These are phyloP conservation scores for Pilaira anomala DNA, from an alignment of 192 early-diverging fungal species.

Conservation along the genomic window DNA sequence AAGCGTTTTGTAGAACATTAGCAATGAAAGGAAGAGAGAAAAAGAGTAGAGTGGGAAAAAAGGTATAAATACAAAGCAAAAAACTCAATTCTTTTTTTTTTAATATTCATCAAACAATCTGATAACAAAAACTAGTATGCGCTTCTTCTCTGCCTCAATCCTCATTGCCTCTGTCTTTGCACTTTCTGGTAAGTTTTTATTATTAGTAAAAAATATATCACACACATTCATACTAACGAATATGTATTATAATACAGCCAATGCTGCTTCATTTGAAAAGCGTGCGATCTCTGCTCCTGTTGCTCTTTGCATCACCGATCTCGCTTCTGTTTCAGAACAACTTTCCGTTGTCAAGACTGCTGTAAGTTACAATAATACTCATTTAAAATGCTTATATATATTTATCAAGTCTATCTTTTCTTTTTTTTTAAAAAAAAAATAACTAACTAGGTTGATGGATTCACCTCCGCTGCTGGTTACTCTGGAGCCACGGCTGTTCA, in stretches of 20 bases:
- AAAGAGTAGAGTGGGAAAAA: too few species aligned
- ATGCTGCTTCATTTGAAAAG: conserved; percentile 3
- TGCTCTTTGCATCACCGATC: neutral
- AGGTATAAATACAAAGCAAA: too few species aligned
- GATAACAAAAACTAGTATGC: neutral
- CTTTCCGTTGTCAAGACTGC: neutral
- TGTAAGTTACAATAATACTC: neutral
- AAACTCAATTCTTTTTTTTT: too few species aligned
- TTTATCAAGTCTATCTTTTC: too few species aligned
- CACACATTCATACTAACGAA: neutral
- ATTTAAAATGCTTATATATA: too few species aligned
- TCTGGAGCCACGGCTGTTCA: neutral
- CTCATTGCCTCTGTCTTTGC: neutral
- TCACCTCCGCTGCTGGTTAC: neutral
- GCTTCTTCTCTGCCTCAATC: neutral
- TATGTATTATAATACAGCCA: neutral
- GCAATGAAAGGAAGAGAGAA: too few species aligned
- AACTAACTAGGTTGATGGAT: conserved; percentile 4
- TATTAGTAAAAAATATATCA: neutral
- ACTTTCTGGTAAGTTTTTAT: conserved; percentile 2
- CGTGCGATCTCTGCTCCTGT: neutral
- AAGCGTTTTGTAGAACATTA: too few species aligned
- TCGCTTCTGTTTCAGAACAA: neutral
- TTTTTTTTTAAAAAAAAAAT: too few species aligned
- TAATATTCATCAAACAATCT: too few species aligned